Evolutionary conservation across 257 asterid genomes (phyloP).

Genomic region (Solanum sparsipilum): DNA sequence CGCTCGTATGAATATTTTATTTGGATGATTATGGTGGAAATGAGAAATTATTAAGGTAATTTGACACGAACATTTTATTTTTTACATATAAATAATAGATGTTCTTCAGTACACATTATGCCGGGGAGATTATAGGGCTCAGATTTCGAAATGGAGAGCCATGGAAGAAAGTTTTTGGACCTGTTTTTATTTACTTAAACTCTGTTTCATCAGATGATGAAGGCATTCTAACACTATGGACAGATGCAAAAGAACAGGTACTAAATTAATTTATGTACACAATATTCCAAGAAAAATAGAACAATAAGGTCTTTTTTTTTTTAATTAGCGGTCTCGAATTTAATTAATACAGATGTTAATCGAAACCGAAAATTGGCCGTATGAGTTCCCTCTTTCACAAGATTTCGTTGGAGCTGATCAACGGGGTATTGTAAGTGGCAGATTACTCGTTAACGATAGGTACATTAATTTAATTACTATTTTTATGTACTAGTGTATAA

Average conservation of each 20-base stretch:
- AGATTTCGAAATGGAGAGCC: slow-evolving; percentile 32
- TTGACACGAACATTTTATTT: neutral
- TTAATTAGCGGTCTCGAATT: neutral
- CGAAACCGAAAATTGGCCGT: slow-evolving; percentile 58
- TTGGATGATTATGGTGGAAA: neutral
- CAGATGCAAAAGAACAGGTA: slow-evolving; percentile 50
- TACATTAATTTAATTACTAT: neutral
- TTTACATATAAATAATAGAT: slow-evolving; percentile 17
- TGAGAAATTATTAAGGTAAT: neutral
- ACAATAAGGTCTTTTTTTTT: neutral
- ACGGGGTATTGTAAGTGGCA: slow-evolving; percentile 45
- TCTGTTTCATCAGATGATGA: slow-evolving; percentile 10
- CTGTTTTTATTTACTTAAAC: slow-evolving; percentile 38
- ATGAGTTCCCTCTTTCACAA: slow-evolving; percentile 38
- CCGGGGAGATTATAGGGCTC: slow-evolving; percentile 35
- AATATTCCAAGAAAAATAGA: neutral
- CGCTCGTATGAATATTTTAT: neutral
- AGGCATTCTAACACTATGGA: slow-evolving; percentile 38
- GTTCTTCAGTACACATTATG: slow-evolving; percentile 59
- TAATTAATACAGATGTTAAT: slow-evolving; percentile 27
- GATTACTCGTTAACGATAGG: slow-evolving; percentile 45
- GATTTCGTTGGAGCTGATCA: slow-evolving; percentile 30
- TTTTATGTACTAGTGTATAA: neutral
- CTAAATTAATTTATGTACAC: neutral
- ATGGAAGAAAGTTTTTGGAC: slow-evolving; percentile 75